Conservation (phyloP, 2,329 filamentous ascomycete genomes). For the Scedosporium boydii region DNA sequence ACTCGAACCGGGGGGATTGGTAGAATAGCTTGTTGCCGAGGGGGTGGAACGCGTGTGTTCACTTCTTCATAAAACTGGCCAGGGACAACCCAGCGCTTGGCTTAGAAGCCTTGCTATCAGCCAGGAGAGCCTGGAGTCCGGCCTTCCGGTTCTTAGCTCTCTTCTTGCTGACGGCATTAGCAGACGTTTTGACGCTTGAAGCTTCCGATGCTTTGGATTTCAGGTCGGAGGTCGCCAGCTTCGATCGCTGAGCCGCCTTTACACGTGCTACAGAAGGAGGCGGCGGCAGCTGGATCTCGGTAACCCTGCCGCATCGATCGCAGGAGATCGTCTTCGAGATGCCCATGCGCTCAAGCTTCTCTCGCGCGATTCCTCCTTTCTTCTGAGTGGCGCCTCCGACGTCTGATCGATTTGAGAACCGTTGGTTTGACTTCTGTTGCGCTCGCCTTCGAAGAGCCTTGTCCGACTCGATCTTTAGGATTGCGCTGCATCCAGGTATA, state of each 20-base stretch:
- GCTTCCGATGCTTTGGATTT: conserved; percentile 12
- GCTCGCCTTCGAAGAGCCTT: not conserved
- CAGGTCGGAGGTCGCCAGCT: not conserved
- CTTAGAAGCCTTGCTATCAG: conserved; percentile 27
- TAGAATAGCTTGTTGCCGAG: not conserved
- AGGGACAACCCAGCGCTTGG: conserved; percentile 32
- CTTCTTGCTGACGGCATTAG: conserved; percentile 54
- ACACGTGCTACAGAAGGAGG: conserved; percentile 18
- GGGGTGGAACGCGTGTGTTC: not conserved
- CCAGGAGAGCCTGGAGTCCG: conserved; percentile 56
- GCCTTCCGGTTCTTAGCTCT: conserved; percentile 56
- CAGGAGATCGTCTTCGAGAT: conserved; percentile 34
- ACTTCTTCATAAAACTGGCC: conserved; percentile 43
- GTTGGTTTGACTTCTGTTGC: not conserved
- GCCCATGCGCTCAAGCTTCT: conserved; percentile 8
- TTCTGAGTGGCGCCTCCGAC: not conserved
- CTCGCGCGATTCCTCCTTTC: not conserved
- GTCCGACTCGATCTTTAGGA: conserved; percentile 10
- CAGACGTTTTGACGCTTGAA: conserved; percentile 21
- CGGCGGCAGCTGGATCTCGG: conserved; percentile 28
- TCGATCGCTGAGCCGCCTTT: conserved; percentile 8
- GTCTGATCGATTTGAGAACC: not conserved
- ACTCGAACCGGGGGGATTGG: not conserved
- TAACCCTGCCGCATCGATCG: conserved; percentile 33
- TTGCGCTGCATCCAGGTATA: conserved; percentile 36